Base-by-base conservation (phyloP, 139 green algal genomes). In the Chlorella sp. region DNA sequence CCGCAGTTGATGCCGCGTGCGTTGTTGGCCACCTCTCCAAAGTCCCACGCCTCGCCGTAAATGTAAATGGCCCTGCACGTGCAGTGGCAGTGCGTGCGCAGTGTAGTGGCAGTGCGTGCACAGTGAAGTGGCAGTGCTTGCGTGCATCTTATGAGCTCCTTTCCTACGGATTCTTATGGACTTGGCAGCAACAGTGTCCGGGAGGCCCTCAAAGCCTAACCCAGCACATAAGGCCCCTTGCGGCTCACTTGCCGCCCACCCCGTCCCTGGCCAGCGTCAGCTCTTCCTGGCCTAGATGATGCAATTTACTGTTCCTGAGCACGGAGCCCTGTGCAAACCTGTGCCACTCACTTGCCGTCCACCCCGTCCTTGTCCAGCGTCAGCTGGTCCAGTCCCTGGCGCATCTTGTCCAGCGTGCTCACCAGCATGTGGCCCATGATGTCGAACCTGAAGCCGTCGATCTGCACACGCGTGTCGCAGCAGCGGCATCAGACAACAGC, bases 41-140 rank as follows among this genome's bases (percentile, higher is more conserved):
- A 96, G 82, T 96, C 88, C 92, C 92, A 97, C 1, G 86, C 91
- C 77, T 97, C 92, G 32, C 91, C 92, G 76, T 97, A 97, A 59
- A 96, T 78, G 81, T 96, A 95, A 5, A 96, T 82, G 31, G 51
- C 60, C 70, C 78, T 83, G 29, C 31, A 30, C 14, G 17, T 24
- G 10, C n/a, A n/a, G n/a, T n/a, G n/a, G n/a, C n/a, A n/a, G n/a
- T n/a, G n/a, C n/a, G n/a, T n/a, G n/a, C n/a, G n/a, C n/a, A n/a
- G n/a, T n/a, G n/a, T n/a, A n/a, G n/a, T n/a, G n/a, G n/a, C n/a
- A n/a, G n/a, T n/a, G n/a, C n/a, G n/a, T n/a, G n/a, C n/a, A n/a
- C n/a, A n/a, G n/a, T n/a, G n/a, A n/a, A n/a, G n/a, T n/a, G n/a
- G n/a, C n/a, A n/a, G n/a, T n/a, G n/a, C n/a, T n/a, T n/a, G n/a